phyloP scores from a whole-genome alignment of 345 rosid genomes.

The Balakata baccata region DNA sequence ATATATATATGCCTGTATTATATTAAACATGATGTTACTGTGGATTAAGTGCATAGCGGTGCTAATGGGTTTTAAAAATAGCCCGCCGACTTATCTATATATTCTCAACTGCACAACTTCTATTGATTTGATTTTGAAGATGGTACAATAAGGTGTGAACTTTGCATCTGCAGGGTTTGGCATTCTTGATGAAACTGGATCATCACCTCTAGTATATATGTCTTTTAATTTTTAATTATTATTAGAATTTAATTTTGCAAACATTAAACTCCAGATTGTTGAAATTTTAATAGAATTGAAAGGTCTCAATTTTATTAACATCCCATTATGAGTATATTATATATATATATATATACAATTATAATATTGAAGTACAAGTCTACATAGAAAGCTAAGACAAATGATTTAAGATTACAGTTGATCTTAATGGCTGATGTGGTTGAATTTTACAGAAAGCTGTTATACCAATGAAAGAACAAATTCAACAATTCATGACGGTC shows the following conservation, averaged over 20 bases:
- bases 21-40: not conserved
- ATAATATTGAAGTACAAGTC: too few relatives aligned
- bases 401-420: not conserved
- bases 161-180: not conserved
- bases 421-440: not conserved
- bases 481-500: not conserved
- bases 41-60: not conserved
- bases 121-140: not conserved
- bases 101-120: too few relatives aligned
- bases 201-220: not conserved
- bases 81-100: too few relatives aligned
- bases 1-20: too few relatives aligned
- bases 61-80: not conserved
- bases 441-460: not conserved
- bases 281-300: too few relatives aligned
- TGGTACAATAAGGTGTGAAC: not conserved
- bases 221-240: too few relatives aligned
- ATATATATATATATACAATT: too few relatives aligned
- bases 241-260: too few relatives aligned
- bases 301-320: too few relatives aligned
- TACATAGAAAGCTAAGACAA: too few relatives aligned
- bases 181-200: not conserved
- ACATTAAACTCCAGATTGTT: too few relatives aligned
- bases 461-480: not conserved
- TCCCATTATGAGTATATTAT: too few relatives aligned